phyloP scores from a whole-genome alignment of 306 rosid genomes.

The Luffa acutangula region DNA sequence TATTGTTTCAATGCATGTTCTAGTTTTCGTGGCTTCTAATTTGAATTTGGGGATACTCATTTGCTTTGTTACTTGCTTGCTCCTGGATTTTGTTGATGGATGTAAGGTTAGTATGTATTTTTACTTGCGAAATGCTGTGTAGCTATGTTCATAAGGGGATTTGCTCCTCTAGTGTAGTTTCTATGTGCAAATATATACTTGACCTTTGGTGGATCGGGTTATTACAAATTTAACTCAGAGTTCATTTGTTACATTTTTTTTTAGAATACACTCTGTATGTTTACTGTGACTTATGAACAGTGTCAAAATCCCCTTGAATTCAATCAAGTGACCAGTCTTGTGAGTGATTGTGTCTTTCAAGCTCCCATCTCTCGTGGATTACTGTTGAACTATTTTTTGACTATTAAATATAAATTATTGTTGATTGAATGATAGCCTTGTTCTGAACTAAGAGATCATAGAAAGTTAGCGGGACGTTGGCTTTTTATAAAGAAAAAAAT shows the following conservation, averaged over 20 bases:
- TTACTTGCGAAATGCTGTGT: not conserved
- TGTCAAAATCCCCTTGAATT: not conserved
- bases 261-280: not conserved
- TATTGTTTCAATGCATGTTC: not conserved
- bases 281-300: not conserved
- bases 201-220: not conserved
- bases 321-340: not conserved
- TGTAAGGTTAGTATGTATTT: not conserved
- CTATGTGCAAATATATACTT: not conserved
- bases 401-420: not conserved
- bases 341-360: not conserved
- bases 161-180: not conserved
- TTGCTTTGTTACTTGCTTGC: not conserved
- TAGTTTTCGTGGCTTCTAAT: not conserved
- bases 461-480: not conserved
- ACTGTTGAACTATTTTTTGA: not conserved
- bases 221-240: not conserved
- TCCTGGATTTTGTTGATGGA: not conserved
- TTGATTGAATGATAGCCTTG: not conserved
- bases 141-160: not conserved
- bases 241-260: not conserved
- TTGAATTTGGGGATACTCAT: not conserved
- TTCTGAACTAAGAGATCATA: not conserved
- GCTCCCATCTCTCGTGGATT: not conserved
- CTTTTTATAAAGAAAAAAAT: not conserved